Evolutionary conservation across 768 basidiomycete species (phyloP), one percentile per base, ranked within the genome.

Genomic region (Leccinum olivaceopallidum): DNA sequence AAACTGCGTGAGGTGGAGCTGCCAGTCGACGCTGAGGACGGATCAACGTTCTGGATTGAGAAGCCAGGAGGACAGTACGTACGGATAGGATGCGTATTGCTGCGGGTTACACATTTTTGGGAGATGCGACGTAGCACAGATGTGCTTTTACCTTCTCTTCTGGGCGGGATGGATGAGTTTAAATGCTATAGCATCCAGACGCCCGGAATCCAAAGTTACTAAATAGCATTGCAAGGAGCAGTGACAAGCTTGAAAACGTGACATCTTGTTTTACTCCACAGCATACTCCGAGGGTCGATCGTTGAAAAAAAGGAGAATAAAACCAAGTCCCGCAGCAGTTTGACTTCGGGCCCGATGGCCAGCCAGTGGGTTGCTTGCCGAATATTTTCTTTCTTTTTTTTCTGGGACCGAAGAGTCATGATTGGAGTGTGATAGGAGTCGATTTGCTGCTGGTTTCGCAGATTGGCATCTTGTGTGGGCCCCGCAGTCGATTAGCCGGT

Each of bases 321-420:
- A n/a, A 42, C 16, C 16, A 42, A 9, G 18, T 42, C 4, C 9
- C 39, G 1, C 18, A n/a, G 9, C 9, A 42, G 4, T 42, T n/a
- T n/a, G 18, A 28, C 28, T 28, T 28, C 7, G 39, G 18, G 18
- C 18, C 9, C 39, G 39, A 9, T 9, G 39, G 18, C 18, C 18
- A n/a, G 39, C 18, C 39, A 42, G 18, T 16, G 18, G 18, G 18
- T 42, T 42, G 18, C 39, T 42, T n/a, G 9, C 39, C 34, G 12
- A 34, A 34, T 34, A 16, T 37, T 37, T 37, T 16, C 1, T 37
- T 16, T 14, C 2, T 37, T 37, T 37, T 16, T 16, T 37, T 39
- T 8, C 16, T 39, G 0, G 4, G 2, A 8, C 16, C 14, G 6
- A 39, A 39, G 16, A 39, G 16, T 18, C 7, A 39, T 8, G 0